phyloP scores from a whole-genome alignment of 73 alveolate genomes.

The Effrenium voratum region DNA sequence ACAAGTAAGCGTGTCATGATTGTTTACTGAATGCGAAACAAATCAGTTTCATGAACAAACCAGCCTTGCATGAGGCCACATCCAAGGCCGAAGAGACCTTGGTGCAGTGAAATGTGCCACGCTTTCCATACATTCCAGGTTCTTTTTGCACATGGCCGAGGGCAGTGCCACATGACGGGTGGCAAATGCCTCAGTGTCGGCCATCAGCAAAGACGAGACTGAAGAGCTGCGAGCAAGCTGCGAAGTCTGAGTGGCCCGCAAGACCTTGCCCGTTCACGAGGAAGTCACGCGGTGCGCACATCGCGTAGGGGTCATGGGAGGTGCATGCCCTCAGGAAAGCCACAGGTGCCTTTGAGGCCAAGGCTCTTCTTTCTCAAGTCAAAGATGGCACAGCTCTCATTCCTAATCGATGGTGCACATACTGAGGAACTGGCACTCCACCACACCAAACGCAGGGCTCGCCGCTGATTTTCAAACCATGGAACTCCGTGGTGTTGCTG shows the following conservation, averaged over 20 bases:
- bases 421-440: constrained; percentile 8
- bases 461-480: not conserved
- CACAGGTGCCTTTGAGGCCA: not conserved
- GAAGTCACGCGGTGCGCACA: not conserved
- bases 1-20: no score
- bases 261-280: constrained; percentile 12
- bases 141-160: no score
- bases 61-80: not conserved
- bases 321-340: constrained; percentile 5
- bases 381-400: no score
- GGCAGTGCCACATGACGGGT: not conserved
- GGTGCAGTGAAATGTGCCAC: not conserved
- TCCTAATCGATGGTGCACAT: no score
- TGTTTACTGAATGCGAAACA: no score
- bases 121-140: not conserved
- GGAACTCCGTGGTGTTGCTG: not conserved
- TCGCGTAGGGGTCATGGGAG: constrained; percentile 3
- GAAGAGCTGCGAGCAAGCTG: no score
- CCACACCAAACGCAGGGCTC: constrained; percentile 2
- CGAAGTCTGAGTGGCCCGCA: not conserved
- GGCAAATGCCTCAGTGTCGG: constrained; percentile 20
- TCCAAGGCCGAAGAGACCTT: not conserved
- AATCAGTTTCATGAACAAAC: not conserved
- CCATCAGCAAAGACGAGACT: no score
- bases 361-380: not conserved